Evolutionary conservation across 176 grass and related monocot species (phyloP).

Genomic region (Bolboschoenus planiculmis): DNA sequence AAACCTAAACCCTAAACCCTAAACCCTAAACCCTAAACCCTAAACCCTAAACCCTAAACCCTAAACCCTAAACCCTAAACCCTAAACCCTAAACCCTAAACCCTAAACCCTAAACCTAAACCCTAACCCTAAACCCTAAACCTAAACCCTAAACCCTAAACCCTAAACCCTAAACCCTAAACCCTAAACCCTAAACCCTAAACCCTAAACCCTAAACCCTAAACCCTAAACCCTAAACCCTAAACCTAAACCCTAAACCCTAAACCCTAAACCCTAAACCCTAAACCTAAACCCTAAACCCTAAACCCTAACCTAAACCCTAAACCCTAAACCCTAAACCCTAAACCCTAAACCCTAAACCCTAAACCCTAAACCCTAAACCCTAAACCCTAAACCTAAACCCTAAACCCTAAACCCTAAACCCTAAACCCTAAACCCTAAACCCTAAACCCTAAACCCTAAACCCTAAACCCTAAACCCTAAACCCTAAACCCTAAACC

Average conservation of each 20-base stretch:
- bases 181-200: not conserved
- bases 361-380: not conserved
- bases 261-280: not conserved
- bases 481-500: not conserved
- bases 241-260: not conserved
- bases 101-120: not conserved
- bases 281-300: not conserved
- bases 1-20: not conserved
- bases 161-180: not conserved
- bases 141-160: not conserved
- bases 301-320: not conserved
- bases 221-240: not conserved
- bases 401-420: not conserved
- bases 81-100: not conserved
- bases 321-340: not conserved
- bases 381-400: not conserved
- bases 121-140: not conserved
- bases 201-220: not conserved
- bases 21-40: slow-evolving; percentile 26
- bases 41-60: not conserved
- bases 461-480: not conserved
- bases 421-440: not conserved
- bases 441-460: not conserved
- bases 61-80: not conserved
- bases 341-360: not conserved